Percentiles rank a stretch among this genome's conserved stretches.
These are phyloP conservation scores for Brettanomyces sp. DNA, from an alignment of 805 yeast genomes.

Conservation along the genomic window DNA sequence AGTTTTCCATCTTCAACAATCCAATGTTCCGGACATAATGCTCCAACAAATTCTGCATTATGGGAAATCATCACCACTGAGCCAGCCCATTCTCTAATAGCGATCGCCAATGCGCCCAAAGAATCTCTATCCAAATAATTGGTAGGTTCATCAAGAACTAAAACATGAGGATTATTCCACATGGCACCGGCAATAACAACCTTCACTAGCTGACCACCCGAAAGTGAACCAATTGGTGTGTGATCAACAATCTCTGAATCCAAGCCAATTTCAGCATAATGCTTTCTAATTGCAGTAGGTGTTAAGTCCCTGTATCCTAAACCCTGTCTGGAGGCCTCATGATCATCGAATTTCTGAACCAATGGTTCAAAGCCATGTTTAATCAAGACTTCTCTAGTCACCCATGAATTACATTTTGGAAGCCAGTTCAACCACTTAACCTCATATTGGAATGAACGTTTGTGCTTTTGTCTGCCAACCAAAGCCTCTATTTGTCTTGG, in stretches of 20 bases:
- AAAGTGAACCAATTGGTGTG: conserved; percentile 90
- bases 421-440: conserved; percentile 88
- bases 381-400: conserved; percentile 70
- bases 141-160: conserved; percentile 96
- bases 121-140: conserved; percentile 97
- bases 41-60: conserved; percentile 94
- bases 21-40: conserved; percentile 98
- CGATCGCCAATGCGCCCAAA: conserved; percentile 93
- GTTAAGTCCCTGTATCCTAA: conserved; percentile 91
- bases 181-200: conserved; percentile 99
- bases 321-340: conserved; percentile 99
- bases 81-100: conserved; percentile 96
- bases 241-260: conserved; percentile 99
- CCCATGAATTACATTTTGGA: conserved; percentile 92
- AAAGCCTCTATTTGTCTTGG: conserved; percentile 85
- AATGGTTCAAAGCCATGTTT: conserved; percentile 84
- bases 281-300: conserved; percentile 90
- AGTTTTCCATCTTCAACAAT: conserved; percentile 86
- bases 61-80: conserved; percentile 99
- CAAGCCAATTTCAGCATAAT: conserved; percentile 93
- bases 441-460: conserved; percentile 95
- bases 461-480: conserved; percentile 94
- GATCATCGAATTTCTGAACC: conserved; percentile 96
- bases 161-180: conserved; percentile 98
- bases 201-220: conserved; percentile 97